phyloP scores from a whole-genome alignment of 2,329 filamentous ascomycete genomes.

The Hymenoscyphus linearis region DNA sequence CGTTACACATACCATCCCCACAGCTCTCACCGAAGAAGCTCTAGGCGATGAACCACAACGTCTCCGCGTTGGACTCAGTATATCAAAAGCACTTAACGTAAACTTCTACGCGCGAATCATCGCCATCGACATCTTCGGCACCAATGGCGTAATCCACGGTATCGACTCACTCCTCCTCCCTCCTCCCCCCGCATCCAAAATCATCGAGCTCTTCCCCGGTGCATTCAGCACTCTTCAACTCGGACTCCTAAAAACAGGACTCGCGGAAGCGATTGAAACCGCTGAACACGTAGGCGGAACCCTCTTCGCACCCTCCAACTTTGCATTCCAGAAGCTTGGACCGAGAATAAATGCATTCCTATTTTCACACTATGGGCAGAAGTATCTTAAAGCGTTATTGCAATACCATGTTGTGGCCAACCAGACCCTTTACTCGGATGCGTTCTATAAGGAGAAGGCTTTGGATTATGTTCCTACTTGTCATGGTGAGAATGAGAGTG shows the following conservation, averaged over 20 bases:
- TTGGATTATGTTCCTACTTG: slow-evolving; percentile 18
- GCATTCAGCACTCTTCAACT: slow-evolving; percentile 76
- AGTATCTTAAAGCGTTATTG: slow-evolving; percentile 72
- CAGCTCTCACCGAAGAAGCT: slow-evolving; percentile 50
- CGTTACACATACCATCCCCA: slow-evolving; percentile 68
- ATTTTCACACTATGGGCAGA: slow-evolving; percentile 69
- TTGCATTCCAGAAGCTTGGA: slow-evolving; percentile 72
- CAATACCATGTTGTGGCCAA: slow-evolving; percentile 73
- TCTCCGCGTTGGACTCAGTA: slow-evolving; percentile 59
- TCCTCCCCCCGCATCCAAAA: slow-evolving; percentile 58
- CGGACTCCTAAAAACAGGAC: slow-evolving; percentile 67
- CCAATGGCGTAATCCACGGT: slow-evolving; percentile 77
- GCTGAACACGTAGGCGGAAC: slow-evolving; percentile 59
- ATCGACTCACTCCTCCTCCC: slow-evolving; percentile 72
- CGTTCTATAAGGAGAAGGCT: slow-evolving; percentile 55
- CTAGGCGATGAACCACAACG: slow-evolving; percentile 67
- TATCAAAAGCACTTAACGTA: slow-evolving; percentile 57
- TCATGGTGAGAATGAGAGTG: slow-evolving; percentile 20
- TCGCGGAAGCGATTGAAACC: slow-evolving; percentile 56
- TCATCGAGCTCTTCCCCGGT: slow-evolving; percentile 60
- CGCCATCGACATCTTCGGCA: slow-evolving; percentile 63
- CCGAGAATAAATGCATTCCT: slow-evolving; percentile 73
- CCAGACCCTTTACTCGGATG: slow-evolving; percentile 77
- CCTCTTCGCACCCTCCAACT: slow-evolving; percentile 75
- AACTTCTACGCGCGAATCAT: slow-evolving; percentile 75